Evolutionary conservation across 208 protist genomes (phyloP), one percentile per base, ranked within the genome.

Genomic region (Trypanosoma lewisi): DNA sequence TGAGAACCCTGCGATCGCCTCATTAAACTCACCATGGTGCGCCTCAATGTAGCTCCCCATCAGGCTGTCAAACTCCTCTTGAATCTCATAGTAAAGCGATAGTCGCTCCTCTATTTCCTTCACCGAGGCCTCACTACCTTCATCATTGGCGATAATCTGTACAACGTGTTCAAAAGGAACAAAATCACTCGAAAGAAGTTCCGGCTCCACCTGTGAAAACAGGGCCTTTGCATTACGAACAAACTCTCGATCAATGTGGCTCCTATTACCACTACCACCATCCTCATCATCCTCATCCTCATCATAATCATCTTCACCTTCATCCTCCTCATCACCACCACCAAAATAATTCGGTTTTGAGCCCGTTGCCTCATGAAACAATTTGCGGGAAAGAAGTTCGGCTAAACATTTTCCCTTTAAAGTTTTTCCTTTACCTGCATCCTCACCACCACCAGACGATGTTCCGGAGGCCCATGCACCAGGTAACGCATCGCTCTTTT

Each of bases 21-120:
- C 75, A 67, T 88, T 95, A 70, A 95, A 95, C 62, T 91, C 82
- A 8, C 82, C 75, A 50, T 91, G 75, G 62, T 95, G 89, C 25
- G 59, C 59, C 23, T 91, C 78, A 50, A 95, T 90, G 78, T 95
- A 93, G 55, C 73, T 57, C 23, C 61, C 72, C 5, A 95, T 71
- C 23, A 86, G 53, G 41, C 65, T 63, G 55, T 91, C 78, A 45
- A 93, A 78, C 23, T 90, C 80, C 30, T 62, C 70, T 55, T 85
- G 74, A 21, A 95, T 63, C 25, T 85, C 81, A 48, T 73, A 69
- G 70, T 90, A 93, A 21, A 77, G 70, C 25, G 45, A 36, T 16
- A 95, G 62, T 23, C 78, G 78, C 33, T 91, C 83, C 4, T 91
- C 75, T 52, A 95, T 89, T 34, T 89, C 77, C 33, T 67, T 67